Conservation (phyloP, 2,329 filamentous ascomycete genomes). For the Cladophialophora psammophila region DNA sequence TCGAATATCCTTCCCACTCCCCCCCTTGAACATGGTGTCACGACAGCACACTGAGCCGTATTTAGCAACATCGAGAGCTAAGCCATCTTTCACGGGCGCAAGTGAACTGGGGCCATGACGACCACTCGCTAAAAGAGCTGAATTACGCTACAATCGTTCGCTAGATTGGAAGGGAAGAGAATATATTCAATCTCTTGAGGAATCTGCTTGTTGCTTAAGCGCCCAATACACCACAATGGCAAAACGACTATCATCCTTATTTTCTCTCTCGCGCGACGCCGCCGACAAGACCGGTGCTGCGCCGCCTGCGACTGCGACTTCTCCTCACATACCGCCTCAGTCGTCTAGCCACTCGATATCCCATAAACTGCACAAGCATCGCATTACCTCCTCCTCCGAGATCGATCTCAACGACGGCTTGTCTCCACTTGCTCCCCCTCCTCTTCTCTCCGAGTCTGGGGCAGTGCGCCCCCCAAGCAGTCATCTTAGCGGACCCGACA, state of each 20-base stretch:
- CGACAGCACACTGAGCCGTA: conserved; percentile 2
- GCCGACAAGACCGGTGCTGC: conserved; percentile 7
- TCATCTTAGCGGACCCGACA: conserved; percentile 44
- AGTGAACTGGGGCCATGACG: background rate
- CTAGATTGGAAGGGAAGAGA: background rate
- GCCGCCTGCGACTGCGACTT: background rate
- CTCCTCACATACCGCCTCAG: conserved; percentile 8
- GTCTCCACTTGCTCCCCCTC: conserved; percentile 49
- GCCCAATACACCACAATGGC: conserved; percentile 16
- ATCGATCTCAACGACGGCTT: conserved; percentile 28
- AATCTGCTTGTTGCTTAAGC: background rate
- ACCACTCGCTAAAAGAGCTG: background rate
- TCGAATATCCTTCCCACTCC: background rate
- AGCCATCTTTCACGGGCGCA: conserved; percentile 3
- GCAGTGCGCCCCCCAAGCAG: conserved; percentile 49
- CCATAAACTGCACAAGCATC: conserved; percentile 35
- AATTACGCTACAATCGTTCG: background rate
- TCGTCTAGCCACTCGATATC: conserved; percentile 18
- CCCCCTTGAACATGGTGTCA: conserved; percentile 8
- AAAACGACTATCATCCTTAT: conserved; percentile 37
- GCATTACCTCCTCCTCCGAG: conserved; percentile 30
- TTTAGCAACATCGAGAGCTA: background rate
- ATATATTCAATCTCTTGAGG: background rate
- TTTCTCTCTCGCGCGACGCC: conserved; percentile 37
- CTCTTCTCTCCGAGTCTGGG: conserved; percentile 47